A percentile compares a stretch with the other conserved stretches of the same genome.
phyloP scores from a whole-genome alignment of 2,329 filamentous ascomycete species.

The Cladosporium sphaerospermum region DNA sequence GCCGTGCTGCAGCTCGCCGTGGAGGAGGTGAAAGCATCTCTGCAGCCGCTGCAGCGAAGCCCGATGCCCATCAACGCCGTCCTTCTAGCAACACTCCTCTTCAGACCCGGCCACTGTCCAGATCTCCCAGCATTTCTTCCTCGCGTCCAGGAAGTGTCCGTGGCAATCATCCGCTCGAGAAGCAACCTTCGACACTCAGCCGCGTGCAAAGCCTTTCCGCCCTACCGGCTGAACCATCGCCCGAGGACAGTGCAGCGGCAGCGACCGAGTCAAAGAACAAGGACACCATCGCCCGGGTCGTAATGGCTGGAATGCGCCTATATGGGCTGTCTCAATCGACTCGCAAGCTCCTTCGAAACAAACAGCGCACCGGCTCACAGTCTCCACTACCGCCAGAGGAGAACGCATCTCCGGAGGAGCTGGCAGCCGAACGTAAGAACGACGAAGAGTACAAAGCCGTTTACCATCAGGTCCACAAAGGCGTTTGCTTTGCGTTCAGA shows the following conservation, averaged over 20 bases:
- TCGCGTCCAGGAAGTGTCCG: slow-evolving; percentile 17
- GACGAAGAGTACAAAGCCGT: slow-evolving; percentile 49
- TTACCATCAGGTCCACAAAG: slow-evolving; percentile 48
- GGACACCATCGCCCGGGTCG: slow-evolving; percentile 43
- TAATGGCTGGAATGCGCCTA: slow-evolving; percentile 50
- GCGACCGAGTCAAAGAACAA: slow-evolving; percentile 37
- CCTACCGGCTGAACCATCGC: background rate
- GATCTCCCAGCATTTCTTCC: slow-evolving; percentile 27
- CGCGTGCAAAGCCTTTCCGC: slow-evolving; percentile 21
- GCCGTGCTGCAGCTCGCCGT: slow-evolving; percentile 36
- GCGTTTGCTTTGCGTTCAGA: slow-evolving; percentile 43
- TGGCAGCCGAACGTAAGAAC: slow-evolving; percentile 24
- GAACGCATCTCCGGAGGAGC: slow-evolving; percentile 16
- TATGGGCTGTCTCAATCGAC: slow-evolving; percentile 43
- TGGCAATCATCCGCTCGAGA: slow-evolving; percentile 16
- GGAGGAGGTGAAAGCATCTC: slow-evolving; percentile 39
- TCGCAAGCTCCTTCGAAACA: slow-evolving; percentile 20
- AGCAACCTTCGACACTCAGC: slow-evolving; percentile 20
- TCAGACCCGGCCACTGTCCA: slow-evolving; percentile 22
- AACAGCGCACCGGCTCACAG: slow-evolving; percentile 16
- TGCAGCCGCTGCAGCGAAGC: slow-evolving; percentile 34
- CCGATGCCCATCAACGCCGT: slow-evolving; percentile 27
- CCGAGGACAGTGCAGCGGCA: background rate
- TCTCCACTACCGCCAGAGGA: slow-evolving; percentile 17
- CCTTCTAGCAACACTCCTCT: slow-evolving; percentile 21